Percentiles rank a stretch among this genome's conserved stretches.
Evolutionary conservation across 2,329 filamentous ascomycete species (phyloP).

Genomic region (Penicillium sp.): DNA sequence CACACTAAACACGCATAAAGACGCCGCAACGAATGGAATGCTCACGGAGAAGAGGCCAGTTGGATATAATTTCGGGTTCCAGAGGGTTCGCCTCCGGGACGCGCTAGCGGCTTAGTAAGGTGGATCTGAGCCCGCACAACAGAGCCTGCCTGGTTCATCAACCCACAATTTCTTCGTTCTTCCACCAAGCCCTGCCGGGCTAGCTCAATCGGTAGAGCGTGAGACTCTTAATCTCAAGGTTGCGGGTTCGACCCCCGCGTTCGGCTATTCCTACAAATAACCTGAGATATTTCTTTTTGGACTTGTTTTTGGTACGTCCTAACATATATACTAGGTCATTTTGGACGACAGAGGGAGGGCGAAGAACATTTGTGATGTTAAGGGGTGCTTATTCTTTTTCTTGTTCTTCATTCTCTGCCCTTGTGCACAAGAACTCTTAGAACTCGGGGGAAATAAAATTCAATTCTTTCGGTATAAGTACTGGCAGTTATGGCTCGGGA

Average conservation of each 20-base stretch:
- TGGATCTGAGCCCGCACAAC: neutral
- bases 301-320: neutral
- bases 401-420: too few species aligned
- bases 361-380: too few species aligned
- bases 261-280: conserved; percentile 31
- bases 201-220: conserved; percentile 54
- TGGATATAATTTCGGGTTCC: conserved; percentile 20
- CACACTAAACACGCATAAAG: conserved; percentile 29
- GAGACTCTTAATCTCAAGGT: conserved; percentile 50
- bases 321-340: neutral
- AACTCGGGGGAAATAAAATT: neutral
- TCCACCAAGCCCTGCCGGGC: conserved; percentile 35
- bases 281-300: conserved; percentile 12
- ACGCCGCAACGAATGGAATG: conserved; percentile 3
- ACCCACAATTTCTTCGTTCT: neutral
- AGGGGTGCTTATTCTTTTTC: too few species aligned
- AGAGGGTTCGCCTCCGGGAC: conserved; percentile 23
- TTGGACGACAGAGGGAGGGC: too few species aligned
- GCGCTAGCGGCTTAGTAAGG: conserved; percentile 21
- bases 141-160: neutral
- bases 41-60: conserved; percentile 23
- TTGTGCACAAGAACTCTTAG: neutral
- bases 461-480: neutral
- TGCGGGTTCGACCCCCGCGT: conserved; percentile 45
- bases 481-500: neutral